Conservation (phyloP, 225 moss, liverwort and hornwort species). For the Thuidium tamariscinum region DNA sequence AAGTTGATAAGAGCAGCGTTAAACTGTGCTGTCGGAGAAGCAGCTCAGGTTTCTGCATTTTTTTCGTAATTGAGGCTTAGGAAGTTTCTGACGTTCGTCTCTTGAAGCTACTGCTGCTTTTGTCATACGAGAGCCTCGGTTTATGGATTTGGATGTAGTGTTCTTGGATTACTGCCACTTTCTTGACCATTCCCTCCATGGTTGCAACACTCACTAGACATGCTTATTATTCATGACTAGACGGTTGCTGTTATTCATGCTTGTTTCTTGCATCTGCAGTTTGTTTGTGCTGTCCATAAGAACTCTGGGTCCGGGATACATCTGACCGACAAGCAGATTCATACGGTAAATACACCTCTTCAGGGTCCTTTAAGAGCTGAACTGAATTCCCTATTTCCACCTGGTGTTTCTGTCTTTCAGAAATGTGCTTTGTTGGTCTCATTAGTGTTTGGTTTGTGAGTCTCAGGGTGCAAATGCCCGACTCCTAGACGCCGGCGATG, state of each 20-base stretch:
- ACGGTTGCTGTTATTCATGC: neutral
- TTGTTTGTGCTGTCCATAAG: constrained; percentile 20
- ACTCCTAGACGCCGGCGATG: constrained; percentile 26
- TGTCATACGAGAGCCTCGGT: neutral
- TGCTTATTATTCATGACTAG: neutral
- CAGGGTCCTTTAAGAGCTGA: neutral
- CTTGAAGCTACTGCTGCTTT: neutral
- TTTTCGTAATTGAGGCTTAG: neutral
- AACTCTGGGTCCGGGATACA: neutral
- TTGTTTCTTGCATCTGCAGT: constrained; percentile 11
- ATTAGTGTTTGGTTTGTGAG: neutral
- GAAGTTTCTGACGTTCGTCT: neutral
- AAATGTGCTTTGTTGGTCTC: neutral
- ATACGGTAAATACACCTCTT: constrained; percentile 7
- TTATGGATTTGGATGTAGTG: neutral
- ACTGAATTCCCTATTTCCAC: neutral
- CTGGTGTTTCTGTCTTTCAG: neutral
- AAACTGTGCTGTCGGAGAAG: constrained; percentile 33
- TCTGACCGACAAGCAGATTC: neutral
- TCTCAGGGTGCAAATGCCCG: constrained; percentile 33
- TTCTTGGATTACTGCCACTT: neutral
- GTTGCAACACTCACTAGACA: neutral
- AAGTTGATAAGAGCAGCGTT: constrained; percentile 40
- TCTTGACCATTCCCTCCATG: neutral
- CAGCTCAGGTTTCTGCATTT: constrained; percentile 36